Evolutionary conservation across 306 rosid species (phyloP).

Genomic region (Betula pendula): DNA sequence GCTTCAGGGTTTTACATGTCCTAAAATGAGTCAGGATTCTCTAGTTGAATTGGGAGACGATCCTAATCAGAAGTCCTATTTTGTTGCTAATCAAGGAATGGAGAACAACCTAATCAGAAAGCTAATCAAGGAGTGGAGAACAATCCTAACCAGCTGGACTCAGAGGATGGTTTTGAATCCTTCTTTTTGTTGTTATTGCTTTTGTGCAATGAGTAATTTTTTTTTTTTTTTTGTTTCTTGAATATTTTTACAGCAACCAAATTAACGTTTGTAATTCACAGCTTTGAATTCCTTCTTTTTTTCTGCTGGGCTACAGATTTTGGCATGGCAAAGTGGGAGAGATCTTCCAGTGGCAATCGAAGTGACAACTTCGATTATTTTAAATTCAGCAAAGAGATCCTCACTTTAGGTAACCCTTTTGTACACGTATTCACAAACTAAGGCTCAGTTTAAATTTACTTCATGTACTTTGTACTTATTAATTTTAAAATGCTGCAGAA

Average conservation of each 20-base stretch:
- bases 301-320: constrained; percentile 50
- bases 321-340: constrained; percentile 85
- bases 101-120: too few relatives aligned
- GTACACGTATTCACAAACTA: background rate
- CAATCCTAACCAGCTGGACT: too few relatives aligned
- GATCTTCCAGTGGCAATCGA: constrained; percentile 66
- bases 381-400: constrained; percentile 75
- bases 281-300: background rate
- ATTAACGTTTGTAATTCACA: background rate
- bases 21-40: too few relatives aligned
- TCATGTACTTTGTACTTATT: background rate
- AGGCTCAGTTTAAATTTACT: background rate
- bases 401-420: constrained; percentile 47
- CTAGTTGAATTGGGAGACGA: too few relatives aligned
- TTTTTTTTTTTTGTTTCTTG: too few relatives aligned
- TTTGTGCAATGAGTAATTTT: background rate
- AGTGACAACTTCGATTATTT: constrained; percentile 57
- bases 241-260: too few relatives aligned
- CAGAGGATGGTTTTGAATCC: background rate
- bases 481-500: background rate
- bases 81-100: too few relatives aligned
- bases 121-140: too few relatives aligned
- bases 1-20: too few relatives aligned
- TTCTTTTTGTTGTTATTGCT: background rate
- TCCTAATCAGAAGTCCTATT: too few relatives aligned